A percentile compares a stretch with the other conserved stretches of the same genome.
phyloP scores from a whole-genome alignment of 352 stramenopile species.

The Plasmopara halstedii region DNA sequence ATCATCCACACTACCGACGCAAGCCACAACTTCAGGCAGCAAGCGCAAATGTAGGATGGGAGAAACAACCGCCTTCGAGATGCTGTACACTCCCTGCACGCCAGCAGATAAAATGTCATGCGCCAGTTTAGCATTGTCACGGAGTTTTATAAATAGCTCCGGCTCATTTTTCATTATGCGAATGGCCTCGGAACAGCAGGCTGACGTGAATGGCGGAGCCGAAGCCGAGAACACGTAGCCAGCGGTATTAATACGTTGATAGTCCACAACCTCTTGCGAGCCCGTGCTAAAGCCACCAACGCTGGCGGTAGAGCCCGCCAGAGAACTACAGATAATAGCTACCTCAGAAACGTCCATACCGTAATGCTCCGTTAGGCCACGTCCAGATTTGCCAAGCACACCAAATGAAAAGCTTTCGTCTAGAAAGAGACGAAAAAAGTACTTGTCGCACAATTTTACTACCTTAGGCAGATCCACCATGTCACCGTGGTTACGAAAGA shows the following conservation, averaged over 20 bases:
- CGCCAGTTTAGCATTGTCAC: slow-evolving; percentile 52
- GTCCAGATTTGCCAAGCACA: slow-evolving; percentile 87
- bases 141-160: slow-evolving; percentile 59
- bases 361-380: slow-evolving; percentile 82
- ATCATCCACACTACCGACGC: slow-evolving; percentile 34
- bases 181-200: slow-evolving; percentile 82
- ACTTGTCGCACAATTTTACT: slow-evolving; percentile 87
- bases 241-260: slow-evolving; percentile 96
- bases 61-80: slow-evolving; percentile 59
- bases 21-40: slow-evolving; percentile 30
- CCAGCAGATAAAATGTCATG: slow-evolving; percentile 41
- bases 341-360: slow-evolving; percentile 67
- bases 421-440: slow-evolving; percentile 81
- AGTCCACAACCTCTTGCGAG: slow-evolving; percentile 94
- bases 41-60: slow-evolving; percentile 67
- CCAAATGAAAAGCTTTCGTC: slow-evolving; percentile 93
- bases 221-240: slow-evolving; percentile 99
- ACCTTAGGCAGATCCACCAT: slow-evolving; percentile 92
- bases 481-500: slow-evolving; percentile 97
- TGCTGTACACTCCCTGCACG: slow-evolving; percentile 30
- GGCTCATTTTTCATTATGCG: slow-evolving; percentile 77
- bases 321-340: slow-evolving; percentile 93
- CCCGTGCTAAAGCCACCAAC: slow-evolving; percentile 96
- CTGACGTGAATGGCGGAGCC: slow-evolving; percentile 92
- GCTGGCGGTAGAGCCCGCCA: slow-evolving; percentile 89